These are phyloP conservation scores for Singerocomus rubriflavus DNA, from an alignment of 1,284 basidiomycete genomes.

Conservation along the genomic window DNA sequence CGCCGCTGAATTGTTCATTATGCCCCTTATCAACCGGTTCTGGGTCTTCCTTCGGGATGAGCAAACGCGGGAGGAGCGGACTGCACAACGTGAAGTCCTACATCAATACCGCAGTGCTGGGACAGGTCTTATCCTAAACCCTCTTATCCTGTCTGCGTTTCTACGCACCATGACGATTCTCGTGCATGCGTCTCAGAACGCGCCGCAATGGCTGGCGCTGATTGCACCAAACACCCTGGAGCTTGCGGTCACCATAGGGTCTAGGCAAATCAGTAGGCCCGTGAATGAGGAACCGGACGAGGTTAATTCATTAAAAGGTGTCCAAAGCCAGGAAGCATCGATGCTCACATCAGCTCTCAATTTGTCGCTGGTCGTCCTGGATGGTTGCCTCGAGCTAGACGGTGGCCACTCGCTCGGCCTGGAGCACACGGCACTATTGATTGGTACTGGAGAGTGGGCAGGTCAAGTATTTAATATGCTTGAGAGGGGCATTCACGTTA, in stretches of 20 bases:
- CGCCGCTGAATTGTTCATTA: constrained; percentile 82
- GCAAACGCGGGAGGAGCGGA: constrained; percentile 68
- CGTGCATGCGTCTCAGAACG: constrained; percentile 76
- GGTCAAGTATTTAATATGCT: constrained; percentile 61
- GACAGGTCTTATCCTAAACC: constrained; percentile 75
- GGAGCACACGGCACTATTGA: constrained; percentile 69
- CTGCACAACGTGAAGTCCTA: constrained; percentile 45
- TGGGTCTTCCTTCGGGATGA: constrained; percentile 88
- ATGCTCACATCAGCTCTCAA: constrained; percentile 76
- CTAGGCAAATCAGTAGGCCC: constrained; percentile 53
- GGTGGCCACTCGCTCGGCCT: constrained; percentile 71
- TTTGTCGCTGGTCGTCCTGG: constrained; percentile 72
- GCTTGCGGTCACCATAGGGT: constrained; percentile 75
- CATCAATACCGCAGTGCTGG: constrained; percentile 69
- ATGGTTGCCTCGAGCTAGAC: constrained; percentile 74
- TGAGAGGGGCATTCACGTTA: constrained; percentile 60
- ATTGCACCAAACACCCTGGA: constrained; percentile 81
- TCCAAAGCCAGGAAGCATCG: constrained; percentile 54
- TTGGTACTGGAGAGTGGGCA: constrained; percentile 81
- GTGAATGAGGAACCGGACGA: constrained; percentile 43
- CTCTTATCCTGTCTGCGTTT: constrained; percentile 72
- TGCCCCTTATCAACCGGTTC: constrained; percentile 87
- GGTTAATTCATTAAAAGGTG: constrained; percentile 24
- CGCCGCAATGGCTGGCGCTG: constrained; percentile 75
- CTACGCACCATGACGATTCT: constrained; percentile 79